phyloP scores from a whole-genome alignment of 441 rosid species.

The Aquilaria agallochum region DNA sequence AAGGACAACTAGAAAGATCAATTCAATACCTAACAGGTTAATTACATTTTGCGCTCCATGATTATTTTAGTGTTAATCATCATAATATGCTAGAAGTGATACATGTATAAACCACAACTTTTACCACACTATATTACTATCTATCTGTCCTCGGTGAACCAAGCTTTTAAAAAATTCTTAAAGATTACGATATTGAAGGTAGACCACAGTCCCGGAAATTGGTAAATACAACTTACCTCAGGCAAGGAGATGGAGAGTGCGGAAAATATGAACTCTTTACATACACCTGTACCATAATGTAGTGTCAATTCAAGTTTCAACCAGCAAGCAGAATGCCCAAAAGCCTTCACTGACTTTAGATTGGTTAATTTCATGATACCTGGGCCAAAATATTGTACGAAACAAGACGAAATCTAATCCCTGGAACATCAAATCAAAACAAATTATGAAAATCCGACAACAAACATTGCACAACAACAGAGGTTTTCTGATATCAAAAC shows the following conservation, averaged over 20 bases:
- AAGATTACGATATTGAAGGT: no score
- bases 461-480: neutral
- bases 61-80: no score
- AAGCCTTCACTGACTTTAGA: no score
- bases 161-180: no score
- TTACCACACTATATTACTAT: no score
- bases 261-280: constrained; percentile 77
- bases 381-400: constrained; percentile 95
- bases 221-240: constrained; percentile 43
- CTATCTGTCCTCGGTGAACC: no score
- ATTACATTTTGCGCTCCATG: no score
- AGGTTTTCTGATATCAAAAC: no score
- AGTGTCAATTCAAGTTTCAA: neutral
- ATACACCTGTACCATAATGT: constrained; percentile 49
- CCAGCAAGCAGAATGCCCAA: no score
- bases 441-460: neutral
- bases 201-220: neutral
- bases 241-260: constrained; percentile 81
- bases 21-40: no score
- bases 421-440: constrained; percentile 20
- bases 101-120: no score
- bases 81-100: no score
- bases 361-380: constrained; percentile 31
- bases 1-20: constrained; percentile 9
- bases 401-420: constrained; percentile 70